Base-by-base conservation (phyloP, 2,329 filamentous ascomycete species). In the Cercospora zeae-maydis region DNA sequence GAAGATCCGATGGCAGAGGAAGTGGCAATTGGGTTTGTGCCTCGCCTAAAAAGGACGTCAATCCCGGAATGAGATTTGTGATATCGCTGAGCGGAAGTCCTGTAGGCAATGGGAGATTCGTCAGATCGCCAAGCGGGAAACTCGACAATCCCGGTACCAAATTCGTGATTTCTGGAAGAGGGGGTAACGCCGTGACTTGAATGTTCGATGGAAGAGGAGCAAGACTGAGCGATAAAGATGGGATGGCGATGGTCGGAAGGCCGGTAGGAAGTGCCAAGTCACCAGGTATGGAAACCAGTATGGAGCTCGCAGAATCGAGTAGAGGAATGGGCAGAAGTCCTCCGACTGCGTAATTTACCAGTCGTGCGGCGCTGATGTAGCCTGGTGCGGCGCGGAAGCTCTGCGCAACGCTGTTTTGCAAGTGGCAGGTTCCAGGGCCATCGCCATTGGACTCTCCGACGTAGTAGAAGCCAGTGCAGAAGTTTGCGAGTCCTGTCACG, bases 391-490 rank as follows among this genome's bases (percentile, higher is more conserved):
- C 45, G 4, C 53, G 51, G 39, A 70, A 66, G 34, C 58, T 63
- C 39, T 68, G 62, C 1, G 53, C 55, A 1, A 69, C 58, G 39
- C 66, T 63, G 52, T 70, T 67, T 31, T 66, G 63, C 14, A 71
- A 60, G 45, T 70, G 68, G 60, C 68, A 71, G 3, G 64, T 66
- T 14, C 69, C 68, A 24, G 66, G 34, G 9, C 68, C 67, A 1
- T 59, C 57, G 14, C 67, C 69, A 27, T 65, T 54, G 1, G 58
- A 21, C 8, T 55, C 51, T 24, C 68, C 67, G 2, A 62, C 60
- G 49, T 69, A 71, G 10, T 63, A 66, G 37, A 70, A 71, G 19
- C 64, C 67, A 5, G 68, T 71, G 39, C 69, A 71, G 58, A 67
- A 69, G 14, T 63, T 62, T 5, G 69, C 67, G 4, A 64, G 66